Evolutionary conservation across 2,329 filamentous ascomycete genomes (phyloP).

Genomic region (Cercospora canescens): DNA sequence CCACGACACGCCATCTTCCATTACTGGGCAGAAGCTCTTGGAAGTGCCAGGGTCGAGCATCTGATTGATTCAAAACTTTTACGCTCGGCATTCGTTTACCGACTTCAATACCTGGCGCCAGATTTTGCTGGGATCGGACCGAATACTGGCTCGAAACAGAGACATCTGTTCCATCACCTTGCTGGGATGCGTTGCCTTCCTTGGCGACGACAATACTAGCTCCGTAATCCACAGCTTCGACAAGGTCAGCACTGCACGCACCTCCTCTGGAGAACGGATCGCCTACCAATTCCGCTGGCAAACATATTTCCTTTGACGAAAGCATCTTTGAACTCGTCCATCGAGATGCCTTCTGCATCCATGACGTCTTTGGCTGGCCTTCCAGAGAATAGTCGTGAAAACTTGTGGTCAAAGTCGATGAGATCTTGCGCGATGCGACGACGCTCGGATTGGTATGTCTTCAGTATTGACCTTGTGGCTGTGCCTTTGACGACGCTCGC

Average conservation of each 20-base stretch:
- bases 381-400: constrained; percentile 58
- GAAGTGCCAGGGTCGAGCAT: constrained; percentile 18
- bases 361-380: constrained; percentile 60
- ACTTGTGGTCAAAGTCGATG: constrained; percentile 61
- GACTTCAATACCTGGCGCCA: constrained; percentile 5
- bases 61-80: constrained; percentile 21
- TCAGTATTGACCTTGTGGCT: constrained; percentile 43
- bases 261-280: not conserved
- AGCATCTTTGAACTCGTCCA: constrained; percentile 10
- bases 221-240: constrained; percentile 58
- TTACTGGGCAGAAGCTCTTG: constrained; percentile 20
- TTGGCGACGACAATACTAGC: constrained; percentile 59
- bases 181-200: constrained; percentile 42
- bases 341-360: constrained; percentile 60
- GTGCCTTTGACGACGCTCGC: constrained; percentile 40
- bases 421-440: constrained; percentile 61
- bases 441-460: constrained; percentile 51
- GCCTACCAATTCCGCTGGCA: not conserved
- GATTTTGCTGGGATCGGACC: constrained; percentile 38
- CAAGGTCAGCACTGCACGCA: not conserved
- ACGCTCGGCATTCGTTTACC: constrained; percentile 18
- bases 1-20: constrained; percentile 23
- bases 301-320: not conserved
- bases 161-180: constrained; percentile 53
- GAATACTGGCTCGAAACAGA: constrained; percentile 11